phyloP scores from a whole-genome alignment of 441 rosid species.

The Corymbia citriodora region DNA sequence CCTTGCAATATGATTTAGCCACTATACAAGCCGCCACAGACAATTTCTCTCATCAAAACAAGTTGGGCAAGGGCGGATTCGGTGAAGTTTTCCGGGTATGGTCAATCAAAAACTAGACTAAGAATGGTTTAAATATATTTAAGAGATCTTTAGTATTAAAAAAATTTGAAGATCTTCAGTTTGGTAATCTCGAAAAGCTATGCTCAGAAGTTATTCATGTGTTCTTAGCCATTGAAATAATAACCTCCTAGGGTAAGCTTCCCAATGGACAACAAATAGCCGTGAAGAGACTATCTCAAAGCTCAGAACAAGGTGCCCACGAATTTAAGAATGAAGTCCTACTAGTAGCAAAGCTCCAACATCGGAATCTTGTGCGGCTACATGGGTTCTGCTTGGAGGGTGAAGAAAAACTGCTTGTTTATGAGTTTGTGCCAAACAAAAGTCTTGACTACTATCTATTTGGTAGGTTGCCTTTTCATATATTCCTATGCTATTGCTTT shows the following conservation, averaged over 20 bases:
- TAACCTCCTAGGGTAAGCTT: not conserved
- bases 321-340: not conserved
- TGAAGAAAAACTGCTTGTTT: not conserved
- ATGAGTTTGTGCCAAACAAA: not conserved
- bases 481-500: not conserved
- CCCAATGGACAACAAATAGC: not conserved
- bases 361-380: not conserved
- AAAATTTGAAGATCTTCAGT: too few species aligned
- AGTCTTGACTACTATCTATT: not conserved
- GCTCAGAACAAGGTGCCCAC: not conserved
- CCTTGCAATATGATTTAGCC: not conserved
- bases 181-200: too few species aligned
- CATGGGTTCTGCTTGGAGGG: not conserved
- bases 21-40: rapidly evolving
- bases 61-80: not conserved
- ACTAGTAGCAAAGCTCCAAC: not conserved
- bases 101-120: not conserved
- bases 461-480: not conserved
- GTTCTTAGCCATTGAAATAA: rapidly evolving
- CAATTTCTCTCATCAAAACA: not conserved
- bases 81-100: not conserved
- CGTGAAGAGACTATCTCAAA: not conserved
- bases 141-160: not conserved
- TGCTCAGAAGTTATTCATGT: not conserved
- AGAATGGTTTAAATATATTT: not conserved